A percentile compares a stretch with the other conserved stretches of the same genome.
phyloP scores from a whole-genome alignment of 768 basidiomycete species.

The Leccinum incarnatum region DNA sequence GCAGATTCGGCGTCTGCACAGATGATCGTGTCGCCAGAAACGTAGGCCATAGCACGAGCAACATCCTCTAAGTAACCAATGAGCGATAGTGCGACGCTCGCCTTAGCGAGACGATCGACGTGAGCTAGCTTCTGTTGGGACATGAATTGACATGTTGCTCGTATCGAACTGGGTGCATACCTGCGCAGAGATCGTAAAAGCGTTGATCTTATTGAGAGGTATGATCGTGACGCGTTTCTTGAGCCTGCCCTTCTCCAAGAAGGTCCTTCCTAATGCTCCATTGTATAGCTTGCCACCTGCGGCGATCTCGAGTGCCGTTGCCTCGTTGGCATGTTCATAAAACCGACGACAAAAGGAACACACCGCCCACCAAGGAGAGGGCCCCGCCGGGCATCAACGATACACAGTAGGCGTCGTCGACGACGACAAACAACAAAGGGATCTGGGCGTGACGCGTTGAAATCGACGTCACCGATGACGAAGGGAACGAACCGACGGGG shows the following conservation, averaged over 20 bases:
- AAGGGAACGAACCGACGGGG: no score
- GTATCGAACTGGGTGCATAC: conserved; percentile 23
- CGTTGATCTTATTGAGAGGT: conserved; percentile 87
- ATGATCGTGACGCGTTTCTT: conserved; percentile 91
- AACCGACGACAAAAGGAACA: no score
- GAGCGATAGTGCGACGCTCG: conserved; percentile 82
- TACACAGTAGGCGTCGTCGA: no score
- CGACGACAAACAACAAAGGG: no score
- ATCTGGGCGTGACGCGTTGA: no score
- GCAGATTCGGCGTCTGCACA: conserved; percentile 88
- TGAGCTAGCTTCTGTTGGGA: conserved; percentile 65
- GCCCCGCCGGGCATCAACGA: no score
- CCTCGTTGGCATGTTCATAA: conserved; percentile 62
- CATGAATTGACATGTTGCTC: not conserved
- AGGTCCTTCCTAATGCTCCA: conserved; percentile 80
- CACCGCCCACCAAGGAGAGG: no score
- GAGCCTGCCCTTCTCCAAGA: conserved; percentile 74
- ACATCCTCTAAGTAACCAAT: conserved; percentile 82
- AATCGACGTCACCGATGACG: no score
- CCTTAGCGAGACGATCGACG: conserved; percentile 74
- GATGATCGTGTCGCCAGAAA: conserved; percentile 90
- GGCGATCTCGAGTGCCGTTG: conserved; percentile 90
- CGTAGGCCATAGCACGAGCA: conserved; percentile 84
- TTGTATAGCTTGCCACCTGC: conserved; percentile 90
- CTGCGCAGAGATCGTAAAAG: conserved; percentile 52